Conservation (phyloP, 1,284 basidiomycete genomes). For the Pterula multifida region DNA sequence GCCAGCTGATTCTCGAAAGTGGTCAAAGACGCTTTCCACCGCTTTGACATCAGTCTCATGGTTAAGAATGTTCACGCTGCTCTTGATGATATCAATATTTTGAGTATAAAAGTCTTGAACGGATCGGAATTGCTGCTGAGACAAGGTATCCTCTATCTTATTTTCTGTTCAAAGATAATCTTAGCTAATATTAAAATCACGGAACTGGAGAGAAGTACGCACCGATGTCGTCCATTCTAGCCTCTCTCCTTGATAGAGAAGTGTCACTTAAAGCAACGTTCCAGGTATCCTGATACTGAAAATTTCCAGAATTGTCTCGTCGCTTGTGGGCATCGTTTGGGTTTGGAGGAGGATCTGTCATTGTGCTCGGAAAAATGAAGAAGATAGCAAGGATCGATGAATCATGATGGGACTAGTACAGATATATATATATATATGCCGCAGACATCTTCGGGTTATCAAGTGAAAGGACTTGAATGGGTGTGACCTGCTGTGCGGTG, state of each 20-base stretch:
- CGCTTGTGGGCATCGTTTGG: background rate
- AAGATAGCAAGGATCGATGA: too few species aligned
- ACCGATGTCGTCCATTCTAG: background rate
- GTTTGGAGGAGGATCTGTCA: too few species aligned
- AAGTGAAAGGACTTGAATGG: too few species aligned
- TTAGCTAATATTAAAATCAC: background rate
- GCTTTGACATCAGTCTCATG: background rate
- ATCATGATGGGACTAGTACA: too few species aligned
- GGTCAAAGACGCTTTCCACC: background rate
- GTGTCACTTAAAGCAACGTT: background rate
- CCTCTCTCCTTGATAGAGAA: background rate
- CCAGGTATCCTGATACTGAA: background rate
- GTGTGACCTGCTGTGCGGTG: too few species aligned
- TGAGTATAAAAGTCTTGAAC: background rate
- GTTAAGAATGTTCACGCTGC: background rate
- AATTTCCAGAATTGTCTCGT: background rate
- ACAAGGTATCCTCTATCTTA: too few species aligned
- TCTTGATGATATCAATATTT: background rate
- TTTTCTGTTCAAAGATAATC: background rate
- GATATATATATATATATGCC: too few species aligned
- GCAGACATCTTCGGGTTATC: too few species aligned
- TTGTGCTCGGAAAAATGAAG: too few species aligned
- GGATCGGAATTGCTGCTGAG: background rate
- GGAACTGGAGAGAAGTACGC: background rate
- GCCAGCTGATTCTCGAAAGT: background rate